Evolutionary conservation across 495 filamentous ascomycete genomes (phyloP).

Genomic region (Saxophila tyrrhenica): DNA sequence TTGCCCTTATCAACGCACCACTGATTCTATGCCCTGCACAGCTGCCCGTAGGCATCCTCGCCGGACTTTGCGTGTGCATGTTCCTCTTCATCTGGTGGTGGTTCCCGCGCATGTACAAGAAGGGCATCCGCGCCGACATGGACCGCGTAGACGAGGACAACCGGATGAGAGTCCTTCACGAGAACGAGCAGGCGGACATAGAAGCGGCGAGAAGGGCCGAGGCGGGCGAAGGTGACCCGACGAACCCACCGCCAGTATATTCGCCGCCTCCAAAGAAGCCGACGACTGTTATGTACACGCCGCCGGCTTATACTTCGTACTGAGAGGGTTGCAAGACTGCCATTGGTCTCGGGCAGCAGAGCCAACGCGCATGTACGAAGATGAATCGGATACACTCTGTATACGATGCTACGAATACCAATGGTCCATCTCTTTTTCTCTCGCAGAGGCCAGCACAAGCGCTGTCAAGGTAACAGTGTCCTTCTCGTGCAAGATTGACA

Average conservation of each 20-base stretch:
- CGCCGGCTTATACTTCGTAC: neutral
- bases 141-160: neutral
- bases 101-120: neutral
- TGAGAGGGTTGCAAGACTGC: no score
- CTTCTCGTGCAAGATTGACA: no score
- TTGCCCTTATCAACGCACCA: no score
- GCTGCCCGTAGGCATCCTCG: neutral
- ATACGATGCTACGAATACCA: no score
- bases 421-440: no score
- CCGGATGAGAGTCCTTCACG: neutral
- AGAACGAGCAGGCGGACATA: neutral
- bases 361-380: no score
- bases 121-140: neutral
- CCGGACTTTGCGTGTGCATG: neutral
- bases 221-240: neutral
- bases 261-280: no score
- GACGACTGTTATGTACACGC: neutral
- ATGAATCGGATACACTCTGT: no score
- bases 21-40: neutral
- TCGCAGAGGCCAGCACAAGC: no score
- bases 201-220: neutral
- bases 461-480: no score
- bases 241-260: neutral
- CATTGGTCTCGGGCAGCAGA: no score
- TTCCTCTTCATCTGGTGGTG: conserved; percentile 1